Evolutionary conservation across 768 basidiomycete species (phyloP), one percentile per base, ranked within the genome.

Genomic region (Tulasnella sp.): DNA sequence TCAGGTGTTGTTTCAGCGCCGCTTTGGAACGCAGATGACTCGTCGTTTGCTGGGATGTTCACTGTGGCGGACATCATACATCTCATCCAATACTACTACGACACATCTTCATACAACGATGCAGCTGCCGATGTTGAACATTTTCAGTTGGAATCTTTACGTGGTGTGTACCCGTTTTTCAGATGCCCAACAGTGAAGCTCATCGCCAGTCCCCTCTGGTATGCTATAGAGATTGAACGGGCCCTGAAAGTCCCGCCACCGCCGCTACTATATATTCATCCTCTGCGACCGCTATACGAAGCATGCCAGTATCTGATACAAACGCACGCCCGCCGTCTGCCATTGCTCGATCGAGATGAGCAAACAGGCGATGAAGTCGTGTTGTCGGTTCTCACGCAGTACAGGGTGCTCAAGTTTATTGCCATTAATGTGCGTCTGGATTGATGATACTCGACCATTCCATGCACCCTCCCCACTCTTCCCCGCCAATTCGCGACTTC

Each of bases 61-160:
- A 99, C 96, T 7, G 90, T 98, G n/a, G 79, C 91, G 57, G 96
- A 99, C 69, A 92, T 99, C 68, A 97, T 99, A 58, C 96, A 99
- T 68, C 81, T 99, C 62, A 98, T 99, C 62, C 96, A 99, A 65
- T 96, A 93, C 72, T 99, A 97, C 70, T 96, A 97, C 45, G 88
- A 84, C 11, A 73, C 78, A 2, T 82, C 86, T 31, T 82, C 82
- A 35, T 86, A 81, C 68, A 91, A 91, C 64, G 81, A 80, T 51
- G 93, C 91, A 4, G 80, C 84, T 0, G 78, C 83, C 9, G 92
- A 98, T 64, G 94, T 98, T 2, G 94, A 98, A 67, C 84, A 81
- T 0, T 90, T 99, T 68, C 78, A 86, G 31, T 75, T 99, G 29
- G 87, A 93, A 67, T 81, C 82, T 48, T 71, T 99, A 59, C 74